Conservation (phyloP, 176 grass and related monocot genomes). For the Musa itinerans region DNA sequence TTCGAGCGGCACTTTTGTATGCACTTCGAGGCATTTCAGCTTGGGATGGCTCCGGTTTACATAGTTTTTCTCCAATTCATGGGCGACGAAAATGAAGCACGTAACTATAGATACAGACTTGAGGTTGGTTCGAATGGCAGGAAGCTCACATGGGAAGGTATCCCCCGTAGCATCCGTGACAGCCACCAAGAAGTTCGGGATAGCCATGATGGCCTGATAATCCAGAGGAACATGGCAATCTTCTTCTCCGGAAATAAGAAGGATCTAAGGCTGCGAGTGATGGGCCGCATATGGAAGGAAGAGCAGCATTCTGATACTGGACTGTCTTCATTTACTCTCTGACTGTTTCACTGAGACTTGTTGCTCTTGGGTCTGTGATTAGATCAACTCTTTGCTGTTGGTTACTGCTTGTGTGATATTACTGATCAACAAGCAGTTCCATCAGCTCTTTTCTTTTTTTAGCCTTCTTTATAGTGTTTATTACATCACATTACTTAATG, state of each 20-base stretch:
- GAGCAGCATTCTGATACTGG: not conserved
- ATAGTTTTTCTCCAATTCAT: slow-evolving; percentile 92
- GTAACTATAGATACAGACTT: slow-evolving; percentile 76
- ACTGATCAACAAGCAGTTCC: too few relatives aligned
- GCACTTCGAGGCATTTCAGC: slow-evolving; percentile 86
- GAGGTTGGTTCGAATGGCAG: slow-evolving; percentile 67
- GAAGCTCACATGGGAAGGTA: slow-evolving; percentile 88
- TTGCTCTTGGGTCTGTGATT: not conserved
- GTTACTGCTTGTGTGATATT: too few relatives aligned
- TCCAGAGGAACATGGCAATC: slow-evolving; percentile 84
- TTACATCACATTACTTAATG: too few relatives aligned
- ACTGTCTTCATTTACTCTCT: not conserved
- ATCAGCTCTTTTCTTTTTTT: too few relatives aligned
- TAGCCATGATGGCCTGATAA: slow-evolving; percentile 76
- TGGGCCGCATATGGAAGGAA: slow-evolving; percentile 8
- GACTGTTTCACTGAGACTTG: not conserved
- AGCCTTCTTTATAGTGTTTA: too few relatives aligned
- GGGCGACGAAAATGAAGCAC: slow-evolving; percentile 78
- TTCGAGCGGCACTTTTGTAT: slow-evolving; percentile 91
- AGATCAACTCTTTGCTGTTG: too few relatives aligned
- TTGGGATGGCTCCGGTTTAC: slow-evolving; percentile 74
- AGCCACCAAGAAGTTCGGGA: slow-evolving; percentile 74
- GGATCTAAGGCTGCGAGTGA: not conserved
- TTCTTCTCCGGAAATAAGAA: slow-evolving; percentile 46
- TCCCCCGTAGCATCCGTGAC: slow-evolving; percentile 67